Percentiles rank a stretch among this genome's conserved stretches.
Evolutionary conservation across 371 early-diverging fungal genomes (phyloP).

Genomic region (Mortierella sp.): DNA sequence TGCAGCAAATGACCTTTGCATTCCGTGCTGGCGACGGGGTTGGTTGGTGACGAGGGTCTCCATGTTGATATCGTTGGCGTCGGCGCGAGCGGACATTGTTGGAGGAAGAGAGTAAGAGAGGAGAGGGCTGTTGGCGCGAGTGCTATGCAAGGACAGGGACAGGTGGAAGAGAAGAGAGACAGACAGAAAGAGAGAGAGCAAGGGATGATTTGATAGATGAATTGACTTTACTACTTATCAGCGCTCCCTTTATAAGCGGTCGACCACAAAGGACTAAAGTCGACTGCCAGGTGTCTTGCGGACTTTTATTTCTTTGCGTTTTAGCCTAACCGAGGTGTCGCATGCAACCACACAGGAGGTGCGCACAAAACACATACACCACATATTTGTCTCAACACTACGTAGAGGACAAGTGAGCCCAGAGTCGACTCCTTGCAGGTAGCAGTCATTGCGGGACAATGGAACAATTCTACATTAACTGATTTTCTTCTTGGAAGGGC

Average conservation of each 20-base stretch:
- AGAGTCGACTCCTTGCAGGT: neutral
- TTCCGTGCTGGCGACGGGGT: constrained; percentile 29
- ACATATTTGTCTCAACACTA: neutral
- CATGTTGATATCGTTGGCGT: constrained; percentile 35
- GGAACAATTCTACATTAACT: neutral
- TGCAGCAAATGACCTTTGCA: constrained; percentile 46
- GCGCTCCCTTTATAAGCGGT: neutral
- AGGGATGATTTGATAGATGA: neutral
- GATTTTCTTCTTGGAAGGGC: neutral
- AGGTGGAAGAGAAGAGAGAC: neutral
- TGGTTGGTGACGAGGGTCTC: constrained; percentile 35
- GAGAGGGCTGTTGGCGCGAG: neutral
- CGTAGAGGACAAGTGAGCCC: neutral
- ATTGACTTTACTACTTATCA: neutral
- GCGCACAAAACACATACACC: no score
- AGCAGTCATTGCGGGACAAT: neutral
- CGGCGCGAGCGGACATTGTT: constrained; percentile 10
- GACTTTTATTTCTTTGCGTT: neutral
- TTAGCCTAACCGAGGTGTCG: neutral
- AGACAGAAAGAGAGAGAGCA: neutral
- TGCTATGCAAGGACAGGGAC: neutral
- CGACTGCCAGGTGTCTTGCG: neutral
- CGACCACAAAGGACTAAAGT: neutral
- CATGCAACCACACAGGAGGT: neutral
- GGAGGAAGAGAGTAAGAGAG: neutral